Evolutionary conservation across 2,329 filamentous ascomycete species (phyloP), one percentile per base, ranked within the genome.

Genomic region (Trichophyton schoenleinii): DNA sequence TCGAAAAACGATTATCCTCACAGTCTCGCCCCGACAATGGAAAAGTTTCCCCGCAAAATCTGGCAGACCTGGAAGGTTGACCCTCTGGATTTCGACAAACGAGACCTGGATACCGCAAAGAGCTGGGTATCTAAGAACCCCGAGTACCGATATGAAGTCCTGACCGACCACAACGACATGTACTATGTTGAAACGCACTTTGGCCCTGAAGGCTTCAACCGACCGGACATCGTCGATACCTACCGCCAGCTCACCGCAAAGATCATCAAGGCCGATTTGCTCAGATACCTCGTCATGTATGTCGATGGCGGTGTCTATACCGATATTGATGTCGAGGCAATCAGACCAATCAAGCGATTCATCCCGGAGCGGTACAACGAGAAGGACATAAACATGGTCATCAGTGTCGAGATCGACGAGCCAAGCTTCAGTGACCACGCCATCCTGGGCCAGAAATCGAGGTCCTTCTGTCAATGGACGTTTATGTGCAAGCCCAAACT

Each of bases 21-120:
- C 36, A 18, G 52, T 36, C 48, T 68, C 72, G 55, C 31, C 59
- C 34, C 61, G 65, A 63, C 49, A 63, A 64, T 62, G n/a, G 65
- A 62, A 59, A 69, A 60, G 66, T 89, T 84, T 67, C 87, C 80
- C 4, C 79, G 79, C 61, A 89, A 89, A 72, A 87, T 89, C 66
- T 89, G 86, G 87, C 87, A 89, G 72, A 86, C 83, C 0, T 89
- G 87, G 87, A 89, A 88, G 70, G 81, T 86, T 31, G 81, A 86
- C 64, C 83, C 86, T 1, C 75, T 88, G 38, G 77, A 78, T 1
- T 88, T 88, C 68, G 86, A 87, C 64, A 79, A 84, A 67, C 79
- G 82, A 59, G 85, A 89, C 67, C 75, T 81, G 36, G 73, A 78
- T 25, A 78, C 78, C 0, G 86, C 86, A 8, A 79, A 80, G 65